Evolutionary conservation across 176 grass and related monocot species (phyloP).

Genomic region (Aegilops speltoides): DNA sequence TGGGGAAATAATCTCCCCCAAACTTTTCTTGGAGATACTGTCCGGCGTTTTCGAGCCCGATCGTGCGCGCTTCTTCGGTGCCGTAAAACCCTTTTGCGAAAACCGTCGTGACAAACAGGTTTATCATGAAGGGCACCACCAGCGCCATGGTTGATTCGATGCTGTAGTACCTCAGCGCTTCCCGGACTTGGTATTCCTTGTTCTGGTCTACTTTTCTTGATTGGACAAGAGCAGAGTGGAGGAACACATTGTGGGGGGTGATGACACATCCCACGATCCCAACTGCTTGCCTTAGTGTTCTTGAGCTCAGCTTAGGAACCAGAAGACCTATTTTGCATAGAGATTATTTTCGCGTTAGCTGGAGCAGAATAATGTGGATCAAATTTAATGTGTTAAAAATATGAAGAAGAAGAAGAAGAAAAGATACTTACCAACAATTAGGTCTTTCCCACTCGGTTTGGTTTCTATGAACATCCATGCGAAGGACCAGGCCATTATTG

Average conservation of each 20-base stretch:
- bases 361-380: background rate
- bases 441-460: constrained; percentile 69
- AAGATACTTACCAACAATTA: constrained; percentile 49
- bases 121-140: constrained; percentile 82
- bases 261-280: constrained; percentile 91
- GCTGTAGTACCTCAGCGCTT: constrained; percentile 89
- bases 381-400: background rate
- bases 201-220: constrained; percentile 75
- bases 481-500: constrained; percentile 83
- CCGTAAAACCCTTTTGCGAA: constrained; percentile 91
- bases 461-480: constrained; percentile 84
- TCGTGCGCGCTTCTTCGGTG: constrained; percentile 49
- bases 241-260: constrained; percentile 92
- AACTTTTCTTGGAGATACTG: constrained; percentile 80
- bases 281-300: constrained; percentile 83
- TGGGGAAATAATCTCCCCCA: constrained; percentile 61
- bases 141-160: constrained; percentile 84
- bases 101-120: constrained; percentile 82
- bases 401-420: background rate
- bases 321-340: constrained; percentile 40
- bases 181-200: constrained; percentile 66
- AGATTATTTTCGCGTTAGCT: constrained; percentile 1
- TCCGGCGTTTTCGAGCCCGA: constrained; percentile 90
- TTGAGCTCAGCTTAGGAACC: constrained; percentile 77
- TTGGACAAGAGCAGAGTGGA: constrained; percentile 90